Evolutionary conservation across 2,329 filamentous ascomycete genomes (phyloP).

Genomic region (Didymella lethalis): DNA sequence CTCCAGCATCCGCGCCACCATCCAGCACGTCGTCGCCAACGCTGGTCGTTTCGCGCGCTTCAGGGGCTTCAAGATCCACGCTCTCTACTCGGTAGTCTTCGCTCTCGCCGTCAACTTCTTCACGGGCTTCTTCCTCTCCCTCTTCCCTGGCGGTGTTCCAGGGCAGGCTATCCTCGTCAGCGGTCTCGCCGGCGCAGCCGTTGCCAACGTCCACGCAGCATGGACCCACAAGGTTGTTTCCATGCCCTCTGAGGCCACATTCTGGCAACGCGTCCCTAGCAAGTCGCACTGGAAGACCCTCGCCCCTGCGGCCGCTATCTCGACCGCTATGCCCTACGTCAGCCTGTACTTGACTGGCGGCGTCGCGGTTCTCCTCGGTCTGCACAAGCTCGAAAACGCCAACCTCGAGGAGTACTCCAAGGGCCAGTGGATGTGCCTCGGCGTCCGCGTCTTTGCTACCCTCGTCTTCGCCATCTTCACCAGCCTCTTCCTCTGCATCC

Average conservation of each 20-base stretch:
- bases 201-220: conserved; percentile 73
- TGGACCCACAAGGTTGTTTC: conserved; percentile 91
- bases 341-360: conserved; percentile 60
- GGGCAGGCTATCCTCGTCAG: conserved; percentile 61
- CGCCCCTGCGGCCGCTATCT: conserved; percentile 71
- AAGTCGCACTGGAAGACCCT: conserved; percentile 73
- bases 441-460: conserved; percentile 54
- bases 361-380: conserved; percentile 45
- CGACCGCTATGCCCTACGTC: conserved; percentile 66
- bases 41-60: conserved; percentile 72
- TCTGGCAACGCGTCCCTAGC: conserved; percentile 73
- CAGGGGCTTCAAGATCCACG: conserved; percentile 68
- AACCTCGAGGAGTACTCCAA: conserved; percentile 48
- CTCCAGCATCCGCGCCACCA: conserved; percentile 64
- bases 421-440: conserved; percentile 40
- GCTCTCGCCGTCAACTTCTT: conserved; percentile 37
- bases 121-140: conserved; percentile 47
- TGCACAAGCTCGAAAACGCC: conserved; percentile 47
- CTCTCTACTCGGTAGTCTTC: conserved; percentile 49
- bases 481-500: conserved; percentile 76
- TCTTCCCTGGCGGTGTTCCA: conserved; percentile 56
- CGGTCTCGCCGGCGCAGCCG: conserved; percentile 65
- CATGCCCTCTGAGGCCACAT: conserved; percentile 64
- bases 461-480: conserved; percentile 56
- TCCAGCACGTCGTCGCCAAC: conserved; percentile 67